These are phyloP conservation scores for Conticribra weissflogii DNA, from an alignment of 108 stramenopile genomes.

Conservation along the genomic window DNA sequence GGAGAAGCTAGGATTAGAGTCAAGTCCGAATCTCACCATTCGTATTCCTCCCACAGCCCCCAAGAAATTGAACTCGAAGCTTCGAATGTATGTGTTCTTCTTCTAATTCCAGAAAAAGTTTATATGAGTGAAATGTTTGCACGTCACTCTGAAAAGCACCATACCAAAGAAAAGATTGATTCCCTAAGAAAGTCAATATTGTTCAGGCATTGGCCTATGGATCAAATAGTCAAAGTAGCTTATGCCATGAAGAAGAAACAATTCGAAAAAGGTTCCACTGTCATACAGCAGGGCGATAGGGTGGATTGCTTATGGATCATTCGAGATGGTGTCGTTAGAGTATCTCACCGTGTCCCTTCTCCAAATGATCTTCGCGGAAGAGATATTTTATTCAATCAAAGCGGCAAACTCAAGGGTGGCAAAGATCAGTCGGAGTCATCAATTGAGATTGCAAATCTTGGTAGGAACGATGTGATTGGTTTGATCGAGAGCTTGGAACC, in stretches of 20 bases:
- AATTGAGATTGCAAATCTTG: conserved; percentile 38
- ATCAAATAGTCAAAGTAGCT: conserved; percentile 42
- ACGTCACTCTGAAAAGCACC: conserved; percentile 33
- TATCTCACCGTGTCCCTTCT: conserved; percentile 6
- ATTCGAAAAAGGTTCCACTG: conserved; percentile 19
- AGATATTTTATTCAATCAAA: background rate
- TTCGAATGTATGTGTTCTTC: conserved; percentile 17
- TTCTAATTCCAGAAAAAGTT: conserved; percentile 24
- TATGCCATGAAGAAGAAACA: conserved; percentile 47
- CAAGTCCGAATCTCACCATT: background rate
- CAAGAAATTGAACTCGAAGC: conserved; percentile 3
- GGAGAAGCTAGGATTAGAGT: conserved; percentile 25
- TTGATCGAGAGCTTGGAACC: conserved; percentile 29
- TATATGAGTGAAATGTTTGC: conserved; percentile 48
- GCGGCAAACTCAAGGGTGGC: no score
- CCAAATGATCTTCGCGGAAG: background rate
- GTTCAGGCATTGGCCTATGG: conserved; percentile 38
- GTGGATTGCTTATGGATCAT: conserved; percentile 35
- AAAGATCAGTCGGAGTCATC: conserved; percentile 1
- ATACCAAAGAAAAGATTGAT: conserved; percentile 43
- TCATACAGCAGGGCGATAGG: conserved; percentile 35
- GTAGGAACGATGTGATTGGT: conserved; percentile 28
- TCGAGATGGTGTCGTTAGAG: conserved; percentile 21
- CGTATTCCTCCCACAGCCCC: no score
- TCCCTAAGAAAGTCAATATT: conserved; percentile 25